Evolutionary conservation across 192 early-diverging fungal species (phyloP), one percentile per base, ranked within the genome.

Genomic region (Entomortierella beljakovae): DNA sequence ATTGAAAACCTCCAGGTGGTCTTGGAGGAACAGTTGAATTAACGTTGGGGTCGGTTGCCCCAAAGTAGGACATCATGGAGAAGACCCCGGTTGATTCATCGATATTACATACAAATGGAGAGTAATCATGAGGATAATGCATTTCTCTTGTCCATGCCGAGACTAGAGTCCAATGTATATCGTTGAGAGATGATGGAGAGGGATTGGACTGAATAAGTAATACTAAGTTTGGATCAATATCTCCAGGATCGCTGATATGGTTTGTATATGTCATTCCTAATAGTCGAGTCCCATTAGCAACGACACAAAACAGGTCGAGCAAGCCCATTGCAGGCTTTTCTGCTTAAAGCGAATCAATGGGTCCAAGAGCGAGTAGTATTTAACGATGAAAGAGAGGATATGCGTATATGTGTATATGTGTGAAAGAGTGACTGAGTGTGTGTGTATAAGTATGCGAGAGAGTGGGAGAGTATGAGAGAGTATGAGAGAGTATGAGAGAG

Each of bases 31-130:
- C 25, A 0, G 60, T 40, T 11, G 16, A 23, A 33, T 53, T 29
- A 8, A 1, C 20, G 13, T 7, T 38, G 22, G 61, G 46, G 8
- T 56, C 42, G 10, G 70, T 63, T 23, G 50, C n/a, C 2, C 34
- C 57, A 38, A 63, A 71, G 61, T 40, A 25, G 32, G 70, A 63
- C 70, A 71, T 71, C 61, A 57, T 57, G 25, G 53, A 35, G 40
- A 71, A 71, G 22, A 71, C 43, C 0, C 61, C 61, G 0, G 70
- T 71, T 6, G 15, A 26, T 20, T 40, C 53, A 16, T 71, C 54
- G 16, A 71, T 54, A 32, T 64, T 34, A 34, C 70, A 71, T 40
- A 50, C 52, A 26, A 63, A 37, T 10, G 70, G 70, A 0, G 70
- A 63, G 35, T 31, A 37, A 26, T 64, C 61, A 28, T 64, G 61